Evolutionary conservation across 306 rosid species (phyloP).

Genomic region (Trifolium repens): DNA sequence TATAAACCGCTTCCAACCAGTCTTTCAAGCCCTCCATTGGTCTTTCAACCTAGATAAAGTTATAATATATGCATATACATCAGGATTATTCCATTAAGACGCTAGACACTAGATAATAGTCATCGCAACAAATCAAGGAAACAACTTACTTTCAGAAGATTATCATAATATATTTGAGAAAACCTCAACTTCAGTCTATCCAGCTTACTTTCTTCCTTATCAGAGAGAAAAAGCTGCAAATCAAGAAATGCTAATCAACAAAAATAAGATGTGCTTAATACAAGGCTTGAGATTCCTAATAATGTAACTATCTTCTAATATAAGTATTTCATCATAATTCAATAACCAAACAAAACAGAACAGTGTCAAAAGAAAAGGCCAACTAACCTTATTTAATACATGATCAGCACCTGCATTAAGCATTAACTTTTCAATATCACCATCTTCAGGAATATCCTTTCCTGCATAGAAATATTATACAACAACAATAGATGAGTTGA

Average conservation of each 20-base stretch:
- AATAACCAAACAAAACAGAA: constrained; percentile 14
- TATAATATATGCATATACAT: constrained; percentile 1
- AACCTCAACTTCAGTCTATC: constrained; percentile 74
- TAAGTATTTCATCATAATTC: constrained; percentile 27
- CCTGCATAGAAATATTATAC: constrained; percentile 53
- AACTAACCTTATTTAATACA: constrained; percentile 70
- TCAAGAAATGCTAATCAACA: constrained; percentile 43
- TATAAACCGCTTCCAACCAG: constrained; percentile 91
- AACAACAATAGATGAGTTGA: background rate
- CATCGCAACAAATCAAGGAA: constrained; percentile 27
- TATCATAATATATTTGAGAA: constrained; percentile 76
- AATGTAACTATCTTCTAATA: constrained; percentile 19
- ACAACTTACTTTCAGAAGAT: constrained; percentile 76
- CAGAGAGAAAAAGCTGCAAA: constrained; percentile 73
- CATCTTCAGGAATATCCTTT: constrained; percentile 72
- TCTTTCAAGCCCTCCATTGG: constrained; percentile 86
- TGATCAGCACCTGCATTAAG: constrained; percentile 77
- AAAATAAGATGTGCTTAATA: constrained; percentile 16
- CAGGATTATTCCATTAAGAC: constrained; percentile 30
- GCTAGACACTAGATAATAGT: constrained; percentile 20
- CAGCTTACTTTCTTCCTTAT: constrained; percentile 60
- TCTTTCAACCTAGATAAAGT: constrained; percentile 64
- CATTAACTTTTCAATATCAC: constrained; percentile 63
- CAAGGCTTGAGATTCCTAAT: constrained; percentile 18
- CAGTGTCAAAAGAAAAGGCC: constrained; percentile 16